Base-by-base conservation (phyloP, 2,329 filamentous ascomycete genomes). In the Lecanicillium sp. region DNA sequence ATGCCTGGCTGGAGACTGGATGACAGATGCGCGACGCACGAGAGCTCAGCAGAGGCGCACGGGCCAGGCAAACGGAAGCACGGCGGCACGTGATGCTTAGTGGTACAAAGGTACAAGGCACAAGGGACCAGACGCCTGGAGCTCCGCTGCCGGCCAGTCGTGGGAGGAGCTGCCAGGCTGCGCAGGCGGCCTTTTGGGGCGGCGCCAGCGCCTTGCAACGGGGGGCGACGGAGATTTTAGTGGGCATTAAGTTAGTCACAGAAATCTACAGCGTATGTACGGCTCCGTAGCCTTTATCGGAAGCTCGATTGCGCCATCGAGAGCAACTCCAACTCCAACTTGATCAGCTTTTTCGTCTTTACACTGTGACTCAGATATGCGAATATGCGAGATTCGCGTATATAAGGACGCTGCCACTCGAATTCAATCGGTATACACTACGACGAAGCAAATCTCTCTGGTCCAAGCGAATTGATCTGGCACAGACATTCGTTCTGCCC, bases 191-290 rank as follows among this genome's bases (percentile, higher is more conserved):
- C n/a, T n/a, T n/a, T n/a, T n/a, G n/a, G n/a, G n/a, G n/a, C n/a
- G n/a, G n/a, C n/a, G 5, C 15, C 4, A 14, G 17, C 30, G 24
- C 35, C 33, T 46, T 47, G 35, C 36, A 47, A 27, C 29, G 10
- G 27, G 26, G 8, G 26, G 20, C 27, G 23, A 27, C 36, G 21
- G 14, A n/a, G 26, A 17, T 44, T 21, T 20, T 26, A 35, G 41
- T 30, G 41, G 29, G 15, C 30, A 46, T 39, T 40, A 24, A 47
- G 27, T 48, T 48, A 48, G 45, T 48, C 45, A 48, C 45, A 41
- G 23, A 48, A 40, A 47, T 35, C 29, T 24, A 15, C 20, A 26
- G 37, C 20, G 14, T 14, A 17, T 14, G n/a, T n/a, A n/a, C 30
- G n/a, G 10, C 20, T 2, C 36, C 36, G 5, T 10, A 15, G 45